These are phyloP conservation scores for Erodium texanum DNA, from an alignment of 441 rosid genomes.

Conservation along the genomic window DNA sequence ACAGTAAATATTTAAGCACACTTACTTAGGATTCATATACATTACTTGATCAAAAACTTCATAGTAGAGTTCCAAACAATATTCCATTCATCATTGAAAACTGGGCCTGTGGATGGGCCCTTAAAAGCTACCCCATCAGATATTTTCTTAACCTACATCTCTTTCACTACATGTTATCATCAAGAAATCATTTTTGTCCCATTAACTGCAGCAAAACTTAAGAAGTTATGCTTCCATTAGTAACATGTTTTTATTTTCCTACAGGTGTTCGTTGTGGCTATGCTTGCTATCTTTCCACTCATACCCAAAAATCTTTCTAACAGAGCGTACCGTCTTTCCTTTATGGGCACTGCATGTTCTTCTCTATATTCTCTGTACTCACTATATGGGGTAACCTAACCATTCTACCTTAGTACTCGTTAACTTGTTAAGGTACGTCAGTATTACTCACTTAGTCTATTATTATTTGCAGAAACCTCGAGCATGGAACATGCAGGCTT, in stretches of 20 bases:
- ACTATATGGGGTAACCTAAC: conserved; percentile 62
- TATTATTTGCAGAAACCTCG: conserved; percentile 60
- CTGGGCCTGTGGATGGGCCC: not conserved
- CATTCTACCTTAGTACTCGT: conserved; percentile 1
- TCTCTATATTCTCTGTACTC: conserved; percentile 73
- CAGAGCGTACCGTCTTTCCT: conserved; percentile 80
- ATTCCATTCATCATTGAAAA: not conserved
- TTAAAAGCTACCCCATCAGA: not conserved
- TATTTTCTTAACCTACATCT: not conserved
- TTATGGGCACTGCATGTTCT: conserved; percentile 86
- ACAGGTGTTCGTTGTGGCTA: conserved; percentile 84
- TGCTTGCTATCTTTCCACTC: conserved; percentile 80
- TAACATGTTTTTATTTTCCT: conserved; percentile 18
- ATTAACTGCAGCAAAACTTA: not conserved
- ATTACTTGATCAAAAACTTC: not conserved
- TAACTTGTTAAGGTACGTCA: conserved; percentile 8
- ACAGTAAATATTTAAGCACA: conserved; percentile 8
- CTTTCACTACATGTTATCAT: not conserved
- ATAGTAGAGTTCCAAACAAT: not conserved
- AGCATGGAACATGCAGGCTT: conserved; percentile 78
- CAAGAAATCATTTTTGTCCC: not conserved
- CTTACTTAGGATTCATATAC: not conserved
- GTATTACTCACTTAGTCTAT: conserved; percentile 14
- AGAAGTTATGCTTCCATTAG: not conserved
- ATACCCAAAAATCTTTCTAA: conserved; percentile 62